Evolutionary conservation across 2,329 filamentous ascomycete genomes (phyloP), one percentile per base, ranked within the genome.

Genomic region (Fusarium sp.): DNA sequence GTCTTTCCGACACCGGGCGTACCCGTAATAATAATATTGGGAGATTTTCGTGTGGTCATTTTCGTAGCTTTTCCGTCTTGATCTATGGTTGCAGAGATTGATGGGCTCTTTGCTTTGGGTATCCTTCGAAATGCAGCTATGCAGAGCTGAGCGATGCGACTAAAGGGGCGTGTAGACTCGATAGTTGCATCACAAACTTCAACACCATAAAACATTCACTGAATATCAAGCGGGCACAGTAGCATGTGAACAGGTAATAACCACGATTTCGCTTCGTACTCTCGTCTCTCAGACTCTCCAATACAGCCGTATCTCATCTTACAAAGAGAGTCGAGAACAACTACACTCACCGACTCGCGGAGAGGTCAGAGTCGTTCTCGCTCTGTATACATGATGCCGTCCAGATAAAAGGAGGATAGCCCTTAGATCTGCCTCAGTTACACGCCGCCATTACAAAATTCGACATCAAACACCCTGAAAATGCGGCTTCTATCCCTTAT

Each of bases 1-100:
- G 94, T 97, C 84, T 99, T 99, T 76, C 96, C 96, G 28, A 97
- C 94, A 57, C 96, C 96, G 1, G 96, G 96, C 21, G 96, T 99
- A 69, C 96, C 96, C 40, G 96, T 98, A 71, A 99, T 87, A 72
- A 99, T 92, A 75, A 99, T 94, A 80, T 98, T 99, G 31, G 96
- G 96, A 67, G 82, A 81, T 31, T 78, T 82, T 71, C 89, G 83
- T 77, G 83, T 81, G 58, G 71, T 81, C 52, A 61, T 66, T 69
- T 61, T 57, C 19, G 58, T 36, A 24, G 40, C 11, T 19, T 34
- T 50, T 53, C 34, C 43, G 56, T 50, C 46, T 28, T 43, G 38
- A 34, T 51, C 38, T 43, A 52, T 57, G 40, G 42, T 60, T 69
- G 69, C 71, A 75, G 73, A 72, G 64, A 74, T 74, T 69, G 62